phyloP scores from a whole-genome alignment of 192 early-diverging fungal species.

The Podila epicladia region DNA sequence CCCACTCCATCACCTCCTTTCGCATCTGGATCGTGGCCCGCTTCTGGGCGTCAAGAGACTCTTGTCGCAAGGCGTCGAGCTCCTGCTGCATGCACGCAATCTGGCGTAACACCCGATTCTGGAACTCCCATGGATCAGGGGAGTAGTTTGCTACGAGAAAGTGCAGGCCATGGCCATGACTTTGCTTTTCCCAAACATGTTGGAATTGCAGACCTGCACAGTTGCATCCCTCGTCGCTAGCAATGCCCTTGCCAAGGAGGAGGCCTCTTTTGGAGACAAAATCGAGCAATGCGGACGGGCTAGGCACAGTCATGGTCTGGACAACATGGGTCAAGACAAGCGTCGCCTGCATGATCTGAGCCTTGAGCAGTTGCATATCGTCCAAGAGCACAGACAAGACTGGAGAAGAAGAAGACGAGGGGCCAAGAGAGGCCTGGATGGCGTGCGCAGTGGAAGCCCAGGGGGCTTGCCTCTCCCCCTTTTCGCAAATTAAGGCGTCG shows the following conservation, averaged over 20 bases:
- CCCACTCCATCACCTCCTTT: constrained; percentile 19
- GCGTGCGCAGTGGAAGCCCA: too few relatives aligned
- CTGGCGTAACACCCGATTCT: constrained; percentile 15
- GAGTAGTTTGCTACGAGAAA: constrained; percentile 16
- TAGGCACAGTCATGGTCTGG: constrained; percentile 20
- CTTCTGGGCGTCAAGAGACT: constrained; percentile 20
- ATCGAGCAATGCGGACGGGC: constrained; percentile 6
- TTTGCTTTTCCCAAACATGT: background rate
- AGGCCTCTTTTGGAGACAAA: background rate
- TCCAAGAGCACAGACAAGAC: constrained; percentile 1
- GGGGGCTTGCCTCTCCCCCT: too few relatives aligned
- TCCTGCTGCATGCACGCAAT: constrained; percentile 19
- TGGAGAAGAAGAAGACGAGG: background rate
- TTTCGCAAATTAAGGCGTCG: too few relatives aligned
- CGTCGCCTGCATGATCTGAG: constrained; percentile 9
- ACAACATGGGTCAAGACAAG: constrained; percentile 25
- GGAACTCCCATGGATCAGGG: constrained; percentile 29
- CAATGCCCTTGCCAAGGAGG: too few relatives aligned
- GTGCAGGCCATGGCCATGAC: background rate
- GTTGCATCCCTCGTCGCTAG: background rate
- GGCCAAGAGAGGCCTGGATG: too few relatives aligned
- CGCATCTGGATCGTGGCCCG: constrained; percentile 7
- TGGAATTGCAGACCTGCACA: constrained; percentile 1
- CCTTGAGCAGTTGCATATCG: constrained; percentile 5
- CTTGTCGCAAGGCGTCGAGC: constrained; percentile 10